Evolutionary conservation across 805 yeast species (phyloP).

Genomic region (Lipomyces kockii): DNA sequence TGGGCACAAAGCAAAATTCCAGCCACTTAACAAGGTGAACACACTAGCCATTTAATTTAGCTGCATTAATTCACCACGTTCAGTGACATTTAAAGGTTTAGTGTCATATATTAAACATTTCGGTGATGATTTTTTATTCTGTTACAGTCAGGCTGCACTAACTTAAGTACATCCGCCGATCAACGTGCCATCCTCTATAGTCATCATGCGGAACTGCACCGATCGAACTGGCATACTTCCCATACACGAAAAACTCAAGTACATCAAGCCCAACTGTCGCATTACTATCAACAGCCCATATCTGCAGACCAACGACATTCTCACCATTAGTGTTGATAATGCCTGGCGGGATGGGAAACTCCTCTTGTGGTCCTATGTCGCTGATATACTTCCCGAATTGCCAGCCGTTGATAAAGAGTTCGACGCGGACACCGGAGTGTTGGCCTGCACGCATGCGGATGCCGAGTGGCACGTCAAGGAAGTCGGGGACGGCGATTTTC

Average conservation of each 20-base stretch:
- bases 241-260: slow-evolving; percentile 25
- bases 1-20: no score
- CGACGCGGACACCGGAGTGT: slow-evolving; percentile 25
- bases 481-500: slow-evolving; percentile 15
- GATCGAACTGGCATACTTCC: slow-evolving; percentile 14
- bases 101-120: background rate
- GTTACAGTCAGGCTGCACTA: background rate
- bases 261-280: slow-evolving; percentile 18
- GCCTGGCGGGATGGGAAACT: slow-evolving; percentile 33
- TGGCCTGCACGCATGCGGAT: slow-evolving; percentile 17
- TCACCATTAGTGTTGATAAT: slow-evolving; percentile 22
- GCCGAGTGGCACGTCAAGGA: slow-evolving; percentile 26
- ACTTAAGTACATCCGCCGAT: slow-evolving; percentile 10
- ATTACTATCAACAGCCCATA: slow-evolving; percentile 25
- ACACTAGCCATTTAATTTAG: background rate
- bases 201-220: slow-evolving; percentile 26
- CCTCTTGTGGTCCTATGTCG: slow-evolving; percentile 31
- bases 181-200: slow-evolving; percentile 26
- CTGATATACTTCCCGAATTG: slow-evolving; percentile 27
- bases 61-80: background rate
- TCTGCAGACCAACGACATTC: slow-evolving; percentile 21
- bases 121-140: background rate
- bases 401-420: slow-evolving; percentile 31
- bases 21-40: no score
- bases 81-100: no score